phyloP scores from a whole-genome alignment of 208 protist genomes.

The Crithidia sp. region DNA sequence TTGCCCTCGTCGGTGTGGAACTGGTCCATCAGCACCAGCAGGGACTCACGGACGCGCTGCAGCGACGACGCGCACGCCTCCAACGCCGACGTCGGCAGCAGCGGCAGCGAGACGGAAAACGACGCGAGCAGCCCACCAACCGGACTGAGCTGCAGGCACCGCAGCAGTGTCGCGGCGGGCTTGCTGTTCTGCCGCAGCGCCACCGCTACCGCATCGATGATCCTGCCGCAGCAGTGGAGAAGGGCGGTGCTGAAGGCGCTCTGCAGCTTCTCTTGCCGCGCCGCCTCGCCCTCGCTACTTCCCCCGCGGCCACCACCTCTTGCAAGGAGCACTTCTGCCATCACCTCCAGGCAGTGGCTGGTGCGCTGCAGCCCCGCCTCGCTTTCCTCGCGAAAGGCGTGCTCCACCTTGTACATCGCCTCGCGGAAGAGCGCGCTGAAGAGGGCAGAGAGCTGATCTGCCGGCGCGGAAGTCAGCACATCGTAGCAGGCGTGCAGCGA shows the following conservation, averaged over 20 bases:
- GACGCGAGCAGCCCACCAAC: slow-evolving; percentile 82
- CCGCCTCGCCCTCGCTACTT: slow-evolving; percentile 1
- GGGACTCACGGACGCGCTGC: slow-evolving; percentile 69
- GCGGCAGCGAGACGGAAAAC: slow-evolving; percentile 77
- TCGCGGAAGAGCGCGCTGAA: slow-evolving; percentile 77
- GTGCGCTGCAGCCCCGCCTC: slow-evolving; percentile 45
- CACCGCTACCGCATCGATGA: slow-evolving; percentile 55
- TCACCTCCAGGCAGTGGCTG: slow-evolving; percentile 77
- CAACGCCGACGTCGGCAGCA: slow-evolving; percentile 66
- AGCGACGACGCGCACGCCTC: slow-evolving; percentile 47
- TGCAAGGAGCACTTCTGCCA: slow-evolving; percentile 78
- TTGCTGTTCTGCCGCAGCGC: slow-evolving; percentile 55
- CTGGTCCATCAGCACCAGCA: slow-evolving; percentile 58
- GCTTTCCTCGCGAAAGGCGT: slow-evolving; percentile 43
- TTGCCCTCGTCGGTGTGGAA: slow-evolving; percentile 24
- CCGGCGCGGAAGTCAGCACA: slow-evolving; percentile 29
- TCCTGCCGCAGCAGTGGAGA: slow-evolving; percentile 68
- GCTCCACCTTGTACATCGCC: slow-evolving; percentile 69
- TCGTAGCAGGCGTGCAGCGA: slow-evolving; percentile 59
- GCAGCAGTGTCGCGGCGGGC: slow-evolving; percentile 34
- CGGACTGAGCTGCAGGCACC: slow-evolving; percentile 64
- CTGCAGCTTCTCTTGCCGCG: slow-evolving; percentile 32
- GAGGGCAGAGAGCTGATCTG: slow-evolving; percentile 51
- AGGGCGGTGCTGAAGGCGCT: slow-evolving; percentile 73
- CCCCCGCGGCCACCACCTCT: slow-evolving; percentile 4